phyloP scores from a whole-genome alignment of 2,329 filamentous ascomycete genomes.

The Pyricularia pennisetigena region DNA sequence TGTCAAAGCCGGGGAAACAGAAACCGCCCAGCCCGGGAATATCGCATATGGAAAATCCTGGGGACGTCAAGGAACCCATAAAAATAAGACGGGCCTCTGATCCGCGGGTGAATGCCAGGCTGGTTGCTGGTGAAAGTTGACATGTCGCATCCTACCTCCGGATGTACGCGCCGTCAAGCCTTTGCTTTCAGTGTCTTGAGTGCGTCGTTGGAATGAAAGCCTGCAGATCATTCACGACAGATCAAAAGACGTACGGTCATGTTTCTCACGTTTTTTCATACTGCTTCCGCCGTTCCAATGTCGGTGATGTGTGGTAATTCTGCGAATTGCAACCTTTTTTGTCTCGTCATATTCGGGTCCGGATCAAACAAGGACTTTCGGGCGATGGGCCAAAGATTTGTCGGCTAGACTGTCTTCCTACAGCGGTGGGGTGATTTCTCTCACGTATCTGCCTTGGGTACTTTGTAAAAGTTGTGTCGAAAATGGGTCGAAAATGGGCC shows the following conservation, averaged over 20 bases:
- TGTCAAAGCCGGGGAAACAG: neutral
- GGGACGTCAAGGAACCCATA: neutral
- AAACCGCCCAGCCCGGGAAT: neutral
- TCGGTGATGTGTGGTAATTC: neutral
- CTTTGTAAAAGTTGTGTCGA: too few relatives aligned
- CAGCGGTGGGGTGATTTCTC: neutral
- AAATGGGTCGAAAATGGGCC: neutral
- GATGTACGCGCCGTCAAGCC: neutral
- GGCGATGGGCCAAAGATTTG: neutral
- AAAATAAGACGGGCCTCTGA: neutral
- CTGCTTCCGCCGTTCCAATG: neutral
- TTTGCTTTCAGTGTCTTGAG: neutral
- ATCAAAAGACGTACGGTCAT: neutral
- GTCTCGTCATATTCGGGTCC: neutral
- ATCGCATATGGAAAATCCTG: neutral
- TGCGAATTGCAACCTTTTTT: neutral
- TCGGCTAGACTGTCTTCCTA: neutral
- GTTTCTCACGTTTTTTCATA: neutral
- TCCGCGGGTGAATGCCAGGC: neutral
- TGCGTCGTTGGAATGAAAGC: neutral
- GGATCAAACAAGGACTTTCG: neutral
- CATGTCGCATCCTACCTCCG: neutral
- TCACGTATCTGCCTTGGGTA: too few relatives aligned
- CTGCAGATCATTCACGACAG: neutral
- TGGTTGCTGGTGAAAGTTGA: neutral